Base-by-base conservation (phyloP, 2,329 filamentous ascomycete genomes). In the Neofusicoccum sp. region DNA sequence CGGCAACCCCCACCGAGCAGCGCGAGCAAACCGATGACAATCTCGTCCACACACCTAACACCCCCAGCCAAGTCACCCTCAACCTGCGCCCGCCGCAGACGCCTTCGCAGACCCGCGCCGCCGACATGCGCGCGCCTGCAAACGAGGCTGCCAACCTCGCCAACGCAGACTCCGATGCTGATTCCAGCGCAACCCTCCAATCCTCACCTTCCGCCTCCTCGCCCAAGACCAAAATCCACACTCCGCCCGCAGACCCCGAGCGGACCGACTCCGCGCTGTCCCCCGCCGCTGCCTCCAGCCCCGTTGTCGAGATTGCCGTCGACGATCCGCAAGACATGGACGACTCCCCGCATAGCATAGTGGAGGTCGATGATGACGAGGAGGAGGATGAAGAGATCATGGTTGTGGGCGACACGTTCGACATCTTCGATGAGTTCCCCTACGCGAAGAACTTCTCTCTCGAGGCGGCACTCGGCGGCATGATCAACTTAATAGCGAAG, bases 291-390 rank as follows among this genome's bases (percentile, higher is more conserved):
- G 66, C 64, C 36, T 73, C 71, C 57, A 70, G 72, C 28, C 73
- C 71, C 51, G 69, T 76, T 36, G 71, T 79, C 62, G 68, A 75
- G 44, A 69, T 79, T 24, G 69, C 74, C 43, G 69, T 68, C 44
- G 71, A 75, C 24, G 71, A 73, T 11, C 31, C 43, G 41, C 60
- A 62, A n/a, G 61, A 63, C 36, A 68, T 69, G 54, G 64, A 63
- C n/a, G 65, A 67, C 31, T 65, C 64, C 57, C 57, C 7, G 36
- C 47, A 58, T 31, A 44, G 59, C 6, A 24, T 49, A 49, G 66
- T 65, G n/a, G 38, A 59, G 26, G 61, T 65, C 11, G 60, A 62
- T 31, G 61, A 60, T 31, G 61, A 64, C 2, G 58, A 62, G 8
- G 65, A 64, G 26, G 26, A 51, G 6, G 54, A 66, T 26, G 68